Evolutionary conservation across 768 basidiomycete genomes (phyloP).

Genomic region (Chalciporus pseudorubinellus): DNA sequence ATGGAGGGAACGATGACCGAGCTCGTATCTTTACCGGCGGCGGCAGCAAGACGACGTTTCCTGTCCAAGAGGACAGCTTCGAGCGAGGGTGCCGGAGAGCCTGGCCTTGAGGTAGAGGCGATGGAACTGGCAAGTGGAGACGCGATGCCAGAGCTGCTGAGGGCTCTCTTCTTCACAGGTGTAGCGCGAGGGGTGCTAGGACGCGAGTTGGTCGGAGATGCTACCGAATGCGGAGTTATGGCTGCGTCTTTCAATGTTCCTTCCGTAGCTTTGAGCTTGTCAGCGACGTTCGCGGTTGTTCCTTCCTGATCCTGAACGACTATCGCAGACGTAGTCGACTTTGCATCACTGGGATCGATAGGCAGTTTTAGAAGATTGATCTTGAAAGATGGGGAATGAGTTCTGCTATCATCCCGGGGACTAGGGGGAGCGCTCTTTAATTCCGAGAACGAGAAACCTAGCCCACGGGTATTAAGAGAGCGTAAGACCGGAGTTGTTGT

Average conservation of each 20-base stretch:
- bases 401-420: slow-evolving; percentile 33
- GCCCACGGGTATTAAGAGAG: slow-evolving; percentile 44
- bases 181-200: background rate
- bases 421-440: slow-evolving; percentile 58
- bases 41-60: slow-evolving; percentile 48
- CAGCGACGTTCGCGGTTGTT: background rate
- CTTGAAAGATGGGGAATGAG: slow-evolving; percentile 4
- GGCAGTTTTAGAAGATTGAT: background rate
- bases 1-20: slow-evolving; percentile 1
- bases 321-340: background rate
- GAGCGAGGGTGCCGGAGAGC: slow-evolving; percentile 55
- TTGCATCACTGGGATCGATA: background rate
- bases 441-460: slow-evolving; percentile 54
- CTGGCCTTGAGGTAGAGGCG: slow-evolving; percentile 31
- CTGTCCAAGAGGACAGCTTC: slow-evolving; percentile 69
- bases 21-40: slow-evolving; percentile 18
- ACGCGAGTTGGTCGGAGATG: background rate
- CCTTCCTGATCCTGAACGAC: background rate
- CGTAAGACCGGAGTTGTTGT: slow-evolving; percentile 32
- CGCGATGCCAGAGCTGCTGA: slow-evolving; percentile 13
- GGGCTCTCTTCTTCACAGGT: slow-evolving; percentile 13
- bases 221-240: background rate
- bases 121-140: slow-evolving; percentile 14
- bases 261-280: no score
- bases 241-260: no score